phyloP scores from a whole-genome alignment of 805 yeast genomes.

The Wickerhamomyces bisporus region DNA sequence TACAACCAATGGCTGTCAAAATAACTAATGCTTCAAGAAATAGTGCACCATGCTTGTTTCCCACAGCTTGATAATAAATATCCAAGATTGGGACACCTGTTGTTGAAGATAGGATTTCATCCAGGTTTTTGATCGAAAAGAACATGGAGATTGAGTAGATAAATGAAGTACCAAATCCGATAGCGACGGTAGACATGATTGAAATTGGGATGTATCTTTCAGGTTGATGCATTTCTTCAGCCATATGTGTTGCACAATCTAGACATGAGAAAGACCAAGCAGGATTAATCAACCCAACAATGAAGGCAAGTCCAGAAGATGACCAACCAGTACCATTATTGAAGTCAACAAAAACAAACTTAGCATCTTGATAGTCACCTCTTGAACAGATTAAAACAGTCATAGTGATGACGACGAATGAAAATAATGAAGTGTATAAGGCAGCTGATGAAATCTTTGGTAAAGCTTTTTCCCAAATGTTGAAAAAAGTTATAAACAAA shows the following conservation, averaged over 20 bases:
- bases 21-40: slow-evolving; percentile 44
- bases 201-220: slow-evolving; percentile 54
- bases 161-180: slow-evolving; percentile 60
- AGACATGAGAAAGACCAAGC: slow-evolving; percentile 66
- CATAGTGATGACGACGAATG: slow-evolving; percentile 50
- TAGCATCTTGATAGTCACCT: slow-evolving; percentile 46
- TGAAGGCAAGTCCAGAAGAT: slow-evolving; percentile 53
- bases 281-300: slow-evolving; percentile 68
- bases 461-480: slow-evolving; percentile 45
- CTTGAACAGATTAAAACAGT: slow-evolving; percentile 47
- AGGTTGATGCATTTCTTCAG: slow-evolving; percentile 56
- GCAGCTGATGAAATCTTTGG: slow-evolving; percentile 47
- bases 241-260: slow-evolving; percentile 69
- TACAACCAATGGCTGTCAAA: slow-evolving; percentile 52
- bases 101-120: slow-evolving; percentile 39
- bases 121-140: slow-evolving; percentile 50
- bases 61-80: slow-evolving; percentile 54
- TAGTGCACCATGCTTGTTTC: slow-evolving; percentile 49
- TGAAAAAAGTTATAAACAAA: slow-evolving; percentile 38
- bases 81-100: slow-evolving; percentile 62
- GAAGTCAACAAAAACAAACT: slow-evolving; percentile 50
- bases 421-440: slow-evolving; percentile 44
- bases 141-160: slow-evolving; percentile 50
- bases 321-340: slow-evolving; percentile 58
- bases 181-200: slow-evolving; percentile 56